Conservation (phyloP, 164 flowering plant genomes). For the grape (Vitis vinifera) region DNA sequence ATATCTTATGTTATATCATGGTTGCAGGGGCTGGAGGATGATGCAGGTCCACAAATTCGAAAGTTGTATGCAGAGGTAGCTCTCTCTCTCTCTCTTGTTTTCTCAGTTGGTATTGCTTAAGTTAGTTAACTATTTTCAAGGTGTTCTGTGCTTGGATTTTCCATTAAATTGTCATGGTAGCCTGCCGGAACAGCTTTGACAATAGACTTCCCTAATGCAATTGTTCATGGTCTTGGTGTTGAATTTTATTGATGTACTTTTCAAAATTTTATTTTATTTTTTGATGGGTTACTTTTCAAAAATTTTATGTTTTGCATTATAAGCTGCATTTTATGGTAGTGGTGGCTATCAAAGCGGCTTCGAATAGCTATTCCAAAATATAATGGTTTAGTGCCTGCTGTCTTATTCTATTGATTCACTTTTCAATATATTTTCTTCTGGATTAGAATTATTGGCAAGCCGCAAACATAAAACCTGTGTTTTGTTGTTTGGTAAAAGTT, state of each 20-base stretch:
- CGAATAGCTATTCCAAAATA: not conserved
- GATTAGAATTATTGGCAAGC: too few species aligned
- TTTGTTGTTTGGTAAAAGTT: too few species aligned
- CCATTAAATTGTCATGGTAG: not conserved
- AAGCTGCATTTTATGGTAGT: not conserved
- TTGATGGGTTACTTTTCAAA: too few species aligned
- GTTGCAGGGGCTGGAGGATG: constrained; percentile 87
- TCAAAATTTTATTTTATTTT: too few species aligned
- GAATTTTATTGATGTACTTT: too few species aligned
- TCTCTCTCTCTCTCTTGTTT: not conserved
- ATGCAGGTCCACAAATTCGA: constrained; percentile 77
- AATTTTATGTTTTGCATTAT: not conserved
- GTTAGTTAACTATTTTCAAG: too few species aligned
- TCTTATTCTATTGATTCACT: not conserved
- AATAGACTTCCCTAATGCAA: too few species aligned
- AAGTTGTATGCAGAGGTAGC: constrained; percentile 89
- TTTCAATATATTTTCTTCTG: not conserved
- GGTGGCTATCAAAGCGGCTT: not conserved
- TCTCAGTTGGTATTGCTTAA: not conserved
- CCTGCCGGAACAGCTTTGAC: too few species aligned
- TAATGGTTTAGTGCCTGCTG: not conserved
- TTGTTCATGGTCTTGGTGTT: not conserved
- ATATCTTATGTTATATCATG: constrained; percentile 1
- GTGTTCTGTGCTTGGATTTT: too few species aligned
- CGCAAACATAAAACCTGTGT: too few species aligned